Conservation (phyloP, 2,329 filamentous ascomycete species). For the Berkeleyomyces basicola region DNA sequence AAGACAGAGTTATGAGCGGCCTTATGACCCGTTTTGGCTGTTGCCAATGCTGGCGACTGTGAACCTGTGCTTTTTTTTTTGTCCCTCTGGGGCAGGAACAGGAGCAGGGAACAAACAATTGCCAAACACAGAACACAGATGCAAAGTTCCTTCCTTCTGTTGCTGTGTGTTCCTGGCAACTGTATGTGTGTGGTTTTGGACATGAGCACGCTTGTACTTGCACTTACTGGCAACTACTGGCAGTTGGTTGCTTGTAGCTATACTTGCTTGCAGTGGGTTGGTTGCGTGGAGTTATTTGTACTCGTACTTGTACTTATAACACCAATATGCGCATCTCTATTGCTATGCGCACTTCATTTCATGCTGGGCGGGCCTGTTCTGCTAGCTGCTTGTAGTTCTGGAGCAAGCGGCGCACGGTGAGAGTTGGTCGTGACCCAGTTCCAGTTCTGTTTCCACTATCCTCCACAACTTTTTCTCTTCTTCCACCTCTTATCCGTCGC, state of each 20-base stretch:
- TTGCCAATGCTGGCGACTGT: neutral
- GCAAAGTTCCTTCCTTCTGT: neutral
- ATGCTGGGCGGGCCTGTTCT: neutral
- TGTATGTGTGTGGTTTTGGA: neutral
- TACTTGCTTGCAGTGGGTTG: no score
- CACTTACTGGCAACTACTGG: no score
- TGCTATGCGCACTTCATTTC: neutral
- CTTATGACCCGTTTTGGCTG: neutral
- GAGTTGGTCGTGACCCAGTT: neutral
- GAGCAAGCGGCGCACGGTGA: neutral
- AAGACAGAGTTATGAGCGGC: neutral
- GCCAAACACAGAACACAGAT: neutral
- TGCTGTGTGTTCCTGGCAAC: neutral
- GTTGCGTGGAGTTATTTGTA: no score
- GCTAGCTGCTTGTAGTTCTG: neutral
- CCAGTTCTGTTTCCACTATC: slow-evolving; percentile 1
- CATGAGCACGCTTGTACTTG: no score
- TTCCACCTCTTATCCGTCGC: neutral
- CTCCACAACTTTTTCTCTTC: neutral
- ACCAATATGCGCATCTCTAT: neutral
- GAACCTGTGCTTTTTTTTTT: neutral
- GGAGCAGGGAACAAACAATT: neutral
- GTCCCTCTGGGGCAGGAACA: no score
- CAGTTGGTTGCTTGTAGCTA: no score
- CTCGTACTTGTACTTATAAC: no score